Percentiles rank a stretch among this genome's conserved stretches.
phyloP scores from a whole-genome alignment of 352 stramenopile species.

The Stramenopiles sp. region DNA sequence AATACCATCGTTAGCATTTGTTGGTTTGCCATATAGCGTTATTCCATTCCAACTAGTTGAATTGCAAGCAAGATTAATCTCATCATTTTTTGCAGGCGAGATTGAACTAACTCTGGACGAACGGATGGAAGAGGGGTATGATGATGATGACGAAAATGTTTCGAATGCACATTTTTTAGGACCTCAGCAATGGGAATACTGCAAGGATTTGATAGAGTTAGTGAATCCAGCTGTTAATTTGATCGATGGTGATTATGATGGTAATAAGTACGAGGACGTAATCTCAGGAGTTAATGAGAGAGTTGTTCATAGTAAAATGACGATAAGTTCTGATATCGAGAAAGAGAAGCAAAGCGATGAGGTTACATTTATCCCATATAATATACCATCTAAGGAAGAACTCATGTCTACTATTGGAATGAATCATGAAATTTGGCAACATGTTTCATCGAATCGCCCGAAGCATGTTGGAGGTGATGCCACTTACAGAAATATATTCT shows the following conservation, averaged over 20 bases:
- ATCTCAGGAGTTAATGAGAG: background rate
- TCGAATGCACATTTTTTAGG: background rate
- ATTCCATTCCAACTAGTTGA: slow-evolving; percentile 46
- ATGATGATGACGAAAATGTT: background rate
- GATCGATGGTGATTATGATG: too few relatives aligned
- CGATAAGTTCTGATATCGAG: too few relatives aligned
- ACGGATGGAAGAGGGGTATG: background rate
- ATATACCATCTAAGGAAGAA: background rate
- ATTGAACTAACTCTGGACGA: background rate
- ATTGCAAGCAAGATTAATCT: slow-evolving; percentile 32
- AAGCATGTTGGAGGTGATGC: background rate
- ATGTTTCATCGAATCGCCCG: background rate
- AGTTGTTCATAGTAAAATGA: too few relatives aligned
- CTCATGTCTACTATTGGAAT: background rate
- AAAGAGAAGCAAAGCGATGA: too few relatives aligned
- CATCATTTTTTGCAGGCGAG: slow-evolving; percentile 8
- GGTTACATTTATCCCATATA: background rate
- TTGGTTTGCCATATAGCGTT: slow-evolving; percentile 35
- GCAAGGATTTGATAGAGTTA: background rate
- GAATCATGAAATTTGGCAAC: background rate
- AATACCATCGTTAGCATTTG: slow-evolving; percentile 31
- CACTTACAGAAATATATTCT: background rate
- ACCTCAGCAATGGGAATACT: background rate
- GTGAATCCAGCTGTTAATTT: too few relatives aligned
- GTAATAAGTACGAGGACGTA: background rate